Evolutionary conservation across 1,284 basidiomycete species (phyloP), one percentile per base, ranked within the genome.

Genomic region (Sporisorium scitamineum): DNA sequence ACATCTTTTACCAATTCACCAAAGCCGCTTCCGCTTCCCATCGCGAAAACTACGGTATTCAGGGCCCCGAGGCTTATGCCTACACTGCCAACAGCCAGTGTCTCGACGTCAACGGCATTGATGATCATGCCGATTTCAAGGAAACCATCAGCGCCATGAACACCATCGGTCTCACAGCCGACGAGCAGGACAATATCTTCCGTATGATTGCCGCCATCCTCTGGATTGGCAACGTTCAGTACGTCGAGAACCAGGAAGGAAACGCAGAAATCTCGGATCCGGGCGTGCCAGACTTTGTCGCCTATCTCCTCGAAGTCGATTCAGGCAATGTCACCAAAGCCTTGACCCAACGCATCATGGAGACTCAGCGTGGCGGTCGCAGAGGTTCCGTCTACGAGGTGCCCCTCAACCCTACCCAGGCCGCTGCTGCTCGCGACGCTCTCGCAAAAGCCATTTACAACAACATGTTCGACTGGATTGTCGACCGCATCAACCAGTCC

Each of bases 391-490:
- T 98, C 16, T 98, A 98, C 85, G 94, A 99, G 81, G 96, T 98
- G 1, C 97, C 97, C 1, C 88, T 97, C 61, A 99, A 99, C 83
- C 92, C 93, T 8, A 89, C 94, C 6, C 97, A 99, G 85, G 97
- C 97, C 2, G 87, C 87, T 6, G 89, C 96, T 1, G 94, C 94
- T 48, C 88, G 95, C 67, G 94, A 99, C 87, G 97, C 97, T 0
- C 88, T 99, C 34, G 89, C 95, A 7, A 97, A 99, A 86, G 97
- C 95, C 11, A 91, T 99, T 68, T 99, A 99, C 87, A 98, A 97
- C 88, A 98, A 98, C 86, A 88, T 99, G 22, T 99, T 99, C 86
- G 96, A 99, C 84, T 99, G 97, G 97, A 99, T 99, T 80, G 97
- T 99, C 37, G 93, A 93, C 24, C 91, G 95, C 65, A 90, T 99